Evolutionary conservation across 352 stramenopile genomes (phyloP).

Genomic region (Phytophthora gonapodyides): DNA sequence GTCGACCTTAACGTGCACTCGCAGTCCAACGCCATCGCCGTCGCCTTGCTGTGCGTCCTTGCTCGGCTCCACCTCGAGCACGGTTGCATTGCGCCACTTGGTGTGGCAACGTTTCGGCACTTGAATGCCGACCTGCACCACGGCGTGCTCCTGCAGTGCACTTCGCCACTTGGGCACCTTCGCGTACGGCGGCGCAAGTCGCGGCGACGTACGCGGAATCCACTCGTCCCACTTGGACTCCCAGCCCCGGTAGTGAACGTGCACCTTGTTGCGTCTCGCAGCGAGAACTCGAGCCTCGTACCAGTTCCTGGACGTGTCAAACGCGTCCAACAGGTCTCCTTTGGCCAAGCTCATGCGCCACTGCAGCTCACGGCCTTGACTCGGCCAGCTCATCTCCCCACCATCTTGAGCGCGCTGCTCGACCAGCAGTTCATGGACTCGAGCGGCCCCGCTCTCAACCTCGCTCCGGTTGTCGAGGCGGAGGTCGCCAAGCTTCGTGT

Average conservation of each 20-base stretch:
- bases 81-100: constrained; percentile 31
- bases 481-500: constrained; percentile 26
- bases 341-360: constrained; percentile 15
- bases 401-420: constrained; percentile 15
- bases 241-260: constrained; percentile 33
- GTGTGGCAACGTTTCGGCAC: constrained; percentile 17
- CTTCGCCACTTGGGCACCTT: constrained; percentile 25
- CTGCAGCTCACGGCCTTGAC: constrained; percentile 15
- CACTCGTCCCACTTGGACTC: constrained; percentile 34
- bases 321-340: constrained; percentile 22
- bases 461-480: constrained; percentile 29
- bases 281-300: constrained; percentile 23
- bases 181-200: constrained; percentile 24
- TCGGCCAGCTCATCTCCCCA: constrained; percentile 17
- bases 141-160: constrained; percentile 1
- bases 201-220: constrained; percentile 21
- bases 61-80: constrained; percentile 22
- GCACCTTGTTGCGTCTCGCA: constrained; percentile 28
- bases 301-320: constrained; percentile 23
- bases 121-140: constrained; percentile 30
- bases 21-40: constrained; percentile 12
- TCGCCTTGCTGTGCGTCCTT: neutral
- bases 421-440: constrained; percentile 26
- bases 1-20: constrained; percentile 28
- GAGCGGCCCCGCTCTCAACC: neutral